Percentiles rank a stretch among this genome's conserved stretches.
Conservation (phyloP, 2,329 filamentous ascomycete species). For the Aspergillus hortae region DNA sequence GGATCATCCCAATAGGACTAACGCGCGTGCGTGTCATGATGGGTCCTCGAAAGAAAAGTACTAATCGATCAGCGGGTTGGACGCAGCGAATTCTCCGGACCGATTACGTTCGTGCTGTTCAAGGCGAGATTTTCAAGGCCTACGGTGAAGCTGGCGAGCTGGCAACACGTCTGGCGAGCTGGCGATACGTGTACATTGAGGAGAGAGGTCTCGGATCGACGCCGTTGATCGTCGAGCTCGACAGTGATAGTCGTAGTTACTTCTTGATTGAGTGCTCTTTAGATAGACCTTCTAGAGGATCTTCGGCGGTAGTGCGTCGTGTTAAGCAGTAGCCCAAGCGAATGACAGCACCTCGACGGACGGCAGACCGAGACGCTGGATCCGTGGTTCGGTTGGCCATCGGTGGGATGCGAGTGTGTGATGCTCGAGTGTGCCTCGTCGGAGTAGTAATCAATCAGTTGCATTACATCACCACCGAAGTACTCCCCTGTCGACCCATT, state of each 20-base stretch:
- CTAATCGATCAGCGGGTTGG: no score
- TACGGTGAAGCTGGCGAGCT: not conserved
- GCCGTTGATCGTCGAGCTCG: constrained; percentile 3
- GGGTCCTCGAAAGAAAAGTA: not conserved
- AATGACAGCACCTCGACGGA: not conserved
- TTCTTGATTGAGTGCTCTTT: not conserved
- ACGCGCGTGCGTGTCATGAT: not conserved
- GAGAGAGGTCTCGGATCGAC: constrained; percentile 2
- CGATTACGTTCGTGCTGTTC: no score
- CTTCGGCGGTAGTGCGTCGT: not conserved
- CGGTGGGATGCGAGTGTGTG: not conserved
- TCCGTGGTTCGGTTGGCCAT: not conserved
- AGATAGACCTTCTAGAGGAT: not conserved
- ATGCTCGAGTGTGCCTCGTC: not conserved
- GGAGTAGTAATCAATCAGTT: not conserved
- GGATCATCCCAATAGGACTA: not conserved
- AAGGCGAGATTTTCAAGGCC: no score
- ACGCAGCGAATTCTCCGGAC: no score
- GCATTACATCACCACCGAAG: not conserved
- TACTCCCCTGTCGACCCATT: not conserved
- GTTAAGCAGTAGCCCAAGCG: not conserved
- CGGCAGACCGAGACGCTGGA: not conserved
- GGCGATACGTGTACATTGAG: not conserved
- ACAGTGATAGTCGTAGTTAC: not conserved
- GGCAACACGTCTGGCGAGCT: not conserved